Percentiles rank a stretch among this genome's conserved stretches.
Evolutionary conservation across 2,329 filamentous ascomycete genomes (phyloP).

Genomic region (Fusarium penzigii): DNA sequence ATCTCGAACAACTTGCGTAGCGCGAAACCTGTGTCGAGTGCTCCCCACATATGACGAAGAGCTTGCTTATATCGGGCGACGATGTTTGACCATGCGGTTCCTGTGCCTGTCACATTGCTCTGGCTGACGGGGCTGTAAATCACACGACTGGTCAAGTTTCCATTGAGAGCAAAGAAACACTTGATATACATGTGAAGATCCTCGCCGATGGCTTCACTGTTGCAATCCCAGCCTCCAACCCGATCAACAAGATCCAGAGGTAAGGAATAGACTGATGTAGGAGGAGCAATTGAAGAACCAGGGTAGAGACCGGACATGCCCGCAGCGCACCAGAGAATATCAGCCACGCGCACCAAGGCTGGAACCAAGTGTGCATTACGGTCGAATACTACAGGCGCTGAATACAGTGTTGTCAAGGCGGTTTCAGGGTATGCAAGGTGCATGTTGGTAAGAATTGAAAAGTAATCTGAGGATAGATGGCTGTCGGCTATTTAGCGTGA

Average conservation of each 20-base stretch:
- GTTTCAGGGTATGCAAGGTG: slow-evolving; percentile 62
- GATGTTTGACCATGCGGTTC: slow-evolving; percentile 56
- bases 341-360: slow-evolving; percentile 68
- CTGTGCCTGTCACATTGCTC: slow-evolving; percentile 67
- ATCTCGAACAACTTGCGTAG: slow-evolving; percentile 59
- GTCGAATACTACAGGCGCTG: slow-evolving; percentile 72
- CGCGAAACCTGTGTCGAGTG: slow-evolving; percentile 68
- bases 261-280: slow-evolving; percentile 73
- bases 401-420: slow-evolving; percentile 64
- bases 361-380: slow-evolving; percentile 70
- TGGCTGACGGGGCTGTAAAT: slow-evolving; percentile 71
- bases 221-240: slow-evolving; percentile 72
- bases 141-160: slow-evolving; percentile 64
- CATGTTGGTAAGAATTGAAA: slow-evolving; percentile 63
- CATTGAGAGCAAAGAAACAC: slow-evolving; percentile 74
- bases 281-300: slow-evolving; percentile 65
- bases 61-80: slow-evolving; percentile 71
- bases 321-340: slow-evolving; percentile 71
- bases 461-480: slow-evolving; percentile 69
- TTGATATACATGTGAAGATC: slow-evolving; percentile 79
- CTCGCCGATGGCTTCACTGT: slow-evolving; percentile 71
- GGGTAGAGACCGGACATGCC: slow-evolving; percentile 69
- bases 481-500: slow-evolving; percentile 58
- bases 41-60: slow-evolving; percentile 75
- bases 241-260: slow-evolving; percentile 66